Base-by-base conservation (phyloP, 805 yeast genomes). In the Yarrowia osloensis region DNA sequence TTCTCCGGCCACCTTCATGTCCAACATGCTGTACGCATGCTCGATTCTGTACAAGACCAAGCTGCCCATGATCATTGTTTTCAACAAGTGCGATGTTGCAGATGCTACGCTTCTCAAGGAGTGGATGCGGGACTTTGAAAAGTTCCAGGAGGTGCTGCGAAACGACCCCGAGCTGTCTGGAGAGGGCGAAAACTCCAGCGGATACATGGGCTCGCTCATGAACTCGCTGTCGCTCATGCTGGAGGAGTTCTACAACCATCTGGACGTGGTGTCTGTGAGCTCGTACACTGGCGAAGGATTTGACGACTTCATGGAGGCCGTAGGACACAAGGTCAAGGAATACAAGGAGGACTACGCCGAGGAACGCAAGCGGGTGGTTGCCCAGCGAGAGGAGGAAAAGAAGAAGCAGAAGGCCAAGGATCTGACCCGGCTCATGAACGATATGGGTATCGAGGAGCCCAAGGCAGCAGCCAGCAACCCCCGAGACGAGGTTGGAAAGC, bases 21-120 rank as follows among this genome's bases (percentile, higher is more conserved):
- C 98, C 66, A 95, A 95, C 77, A 95, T 95, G 99, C 84, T 95
- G 37, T 95, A 95, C 75, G 99, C 99, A 0, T 95, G 99, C 79
- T 94, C 98, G 8, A 94, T 95, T 62, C 82, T 95, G 55, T 95
- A 95, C 81, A 95, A 95, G 78, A 94, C 98, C 24, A 93, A 94
- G 75, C 82, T 95, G 67, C 99, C 99, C 19, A 92, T 95, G 97
- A 88, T 95, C 73, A 84, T 95, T 29, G 99, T 95, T 1, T 95
- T 95, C 82, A 95, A 95, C 80, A 95, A 95, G 78, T 90, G 95
- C 1, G 99, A 95, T 78, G 93, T 89, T 4, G 81, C 88, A 71
- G 88, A 88, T 68, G 90, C 96, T 0, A 88, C 85, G 61, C 92
- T 93, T 79, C 98, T 97, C 24, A 87, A 86, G 74, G 96, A 91